Conservation (phyloP, 805 yeast species). For the Wickerhamomyces tratensis region DNA sequence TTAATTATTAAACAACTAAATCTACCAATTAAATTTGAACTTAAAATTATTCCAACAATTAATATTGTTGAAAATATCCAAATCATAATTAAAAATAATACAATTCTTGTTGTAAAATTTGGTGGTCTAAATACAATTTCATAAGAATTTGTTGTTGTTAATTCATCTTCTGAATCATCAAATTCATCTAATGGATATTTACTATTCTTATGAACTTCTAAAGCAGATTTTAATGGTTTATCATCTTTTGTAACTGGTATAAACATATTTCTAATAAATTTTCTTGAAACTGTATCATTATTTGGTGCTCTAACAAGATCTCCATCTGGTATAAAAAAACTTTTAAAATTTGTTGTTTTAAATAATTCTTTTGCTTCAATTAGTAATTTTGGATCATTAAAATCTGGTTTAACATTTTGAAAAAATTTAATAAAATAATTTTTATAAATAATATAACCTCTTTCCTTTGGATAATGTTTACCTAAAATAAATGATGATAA, state of each 20-base stretch:
- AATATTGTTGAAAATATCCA: slow-evolving; percentile 36
- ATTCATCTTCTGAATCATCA: slow-evolving; percentile 31
- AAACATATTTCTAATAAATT: slow-evolving; percentile 56
- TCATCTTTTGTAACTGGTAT: slow-evolving; percentile 80
- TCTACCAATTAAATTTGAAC: slow-evolving; percentile 19
- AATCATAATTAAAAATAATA: slow-evolving; percentile 25
- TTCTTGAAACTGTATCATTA: slow-evolving; percentile 64
- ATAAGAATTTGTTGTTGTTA: slow-evolving; percentile 36
- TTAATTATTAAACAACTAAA: neutral
- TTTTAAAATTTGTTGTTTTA: slow-evolving; percentile 27
- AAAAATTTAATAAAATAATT: slow-evolving; percentile 33
- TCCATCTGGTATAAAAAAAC: slow-evolving; percentile 76
- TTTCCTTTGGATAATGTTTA: slow-evolving; percentile 49
- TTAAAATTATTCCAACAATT: slow-evolving; percentile 13
- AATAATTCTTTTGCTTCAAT: slow-evolving; percentile 36
- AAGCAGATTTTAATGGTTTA: slow-evolving; percentile 34
- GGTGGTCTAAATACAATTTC: slow-evolving; percentile 86
- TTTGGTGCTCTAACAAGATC: slow-evolving; percentile 79
- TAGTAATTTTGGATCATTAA: slow-evolving; percentile 41
- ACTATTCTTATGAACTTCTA: slow-evolving; percentile 18
- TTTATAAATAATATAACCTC: slow-evolving; percentile 59
- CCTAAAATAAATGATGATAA: slow-evolving; percentile 76
- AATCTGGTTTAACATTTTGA: slow-evolving; percentile 41
- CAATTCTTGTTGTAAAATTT: slow-evolving; percentile 49
- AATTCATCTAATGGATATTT: slow-evolving; percentile 29